phyloP scores from a whole-genome alignment of 805 yeast genomes.

The Saturnispora zaruensis region DNA sequence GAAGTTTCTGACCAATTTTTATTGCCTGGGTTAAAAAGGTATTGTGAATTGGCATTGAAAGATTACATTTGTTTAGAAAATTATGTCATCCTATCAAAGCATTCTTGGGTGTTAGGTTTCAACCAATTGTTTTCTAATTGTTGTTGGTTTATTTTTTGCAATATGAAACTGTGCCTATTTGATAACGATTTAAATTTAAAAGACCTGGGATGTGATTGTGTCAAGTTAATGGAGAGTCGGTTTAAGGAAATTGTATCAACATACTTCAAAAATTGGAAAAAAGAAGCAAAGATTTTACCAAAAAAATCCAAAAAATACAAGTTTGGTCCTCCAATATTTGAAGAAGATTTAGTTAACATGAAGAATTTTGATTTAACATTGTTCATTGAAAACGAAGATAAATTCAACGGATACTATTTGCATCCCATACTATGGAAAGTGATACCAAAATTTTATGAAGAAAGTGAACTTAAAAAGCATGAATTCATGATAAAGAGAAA shows the following conservation, averaged over 20 bases:
- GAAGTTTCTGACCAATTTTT: constrained; percentile 57
- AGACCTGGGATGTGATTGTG: constrained; percentile 7
- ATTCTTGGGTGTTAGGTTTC: constrained; percentile 46
- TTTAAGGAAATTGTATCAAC: constrained; percentile 26
- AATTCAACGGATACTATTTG: constrained; percentile 36
- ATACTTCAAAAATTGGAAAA: constrained; percentile 12
- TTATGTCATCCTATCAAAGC: constrained; percentile 45
- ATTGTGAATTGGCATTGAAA: constrained; percentile 52
- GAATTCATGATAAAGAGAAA: constrained; percentile 1
- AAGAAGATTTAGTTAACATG: constrained; percentile 6
- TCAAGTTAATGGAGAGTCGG: background rate
- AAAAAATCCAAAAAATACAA: constrained; percentile 27
- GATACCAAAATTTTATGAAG: constrained; percentile 19
- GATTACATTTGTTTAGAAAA: constrained; percentile 52
- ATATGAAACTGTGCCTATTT: constrained; percentile 52
- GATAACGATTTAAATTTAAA: constrained; percentile 28
- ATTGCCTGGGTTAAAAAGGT: constrained; percentile 47
- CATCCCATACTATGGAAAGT: constrained; percentile 25
- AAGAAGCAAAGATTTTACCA: constrained; percentile 22
- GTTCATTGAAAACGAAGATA: constrained; percentile 29
- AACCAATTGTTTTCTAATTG: constrained; percentile 50
- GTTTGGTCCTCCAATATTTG: background rate
- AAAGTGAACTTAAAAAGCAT: constrained; percentile 9
- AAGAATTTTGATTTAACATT: constrained; percentile 25
- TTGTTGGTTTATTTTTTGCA: constrained; percentile 58